A percentile compares a stretch with the other conserved stretches of the same genome.
Evolutionary conservation across 2,329 filamentous ascomycete species (phyloP).

Genomic region (Aspergillus transmontanensis): DNA sequence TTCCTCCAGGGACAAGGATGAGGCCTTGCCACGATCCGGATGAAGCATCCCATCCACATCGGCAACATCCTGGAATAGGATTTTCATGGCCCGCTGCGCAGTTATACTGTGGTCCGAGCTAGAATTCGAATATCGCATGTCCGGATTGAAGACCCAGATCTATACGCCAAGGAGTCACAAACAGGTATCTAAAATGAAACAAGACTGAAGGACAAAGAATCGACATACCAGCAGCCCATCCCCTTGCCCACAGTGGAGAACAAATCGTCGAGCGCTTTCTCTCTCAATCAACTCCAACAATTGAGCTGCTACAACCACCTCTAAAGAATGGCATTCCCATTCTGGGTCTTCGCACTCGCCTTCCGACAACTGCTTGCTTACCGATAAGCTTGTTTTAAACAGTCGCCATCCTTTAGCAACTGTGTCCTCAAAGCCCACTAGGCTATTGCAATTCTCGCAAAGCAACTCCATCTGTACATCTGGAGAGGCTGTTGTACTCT

Average conservation of each 20-base stretch:
- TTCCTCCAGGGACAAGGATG: constrained; percentile 52
- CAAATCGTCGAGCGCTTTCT: constrained; percentile 58
- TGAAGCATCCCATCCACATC: constrained; percentile 40
- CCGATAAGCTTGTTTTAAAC: constrained; percentile 51
- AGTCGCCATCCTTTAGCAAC: constrained; percentile 50
- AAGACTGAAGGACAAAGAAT: neutral
- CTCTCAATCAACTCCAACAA: constrained; percentile 59
- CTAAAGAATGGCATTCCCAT: constrained; percentile 37
- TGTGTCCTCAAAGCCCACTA: constrained; percentile 44
- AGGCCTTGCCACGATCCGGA: constrained; percentile 38
- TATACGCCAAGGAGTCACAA: constrained; percentile 23
- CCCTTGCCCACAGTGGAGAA: constrained; percentile 45
- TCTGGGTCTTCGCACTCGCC: constrained; percentile 31
- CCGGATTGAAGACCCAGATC: constrained; percentile 64
- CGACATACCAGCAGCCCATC: constrained; percentile 41
- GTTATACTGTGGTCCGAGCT: constrained; percentile 32
- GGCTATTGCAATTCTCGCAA: constrained; percentile 34
- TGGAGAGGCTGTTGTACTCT: constrained; percentile 34
- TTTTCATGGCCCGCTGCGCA: constrained; percentile 56
- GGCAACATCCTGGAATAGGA: constrained; percentile 52
- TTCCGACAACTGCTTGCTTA: constrained; percentile 22
- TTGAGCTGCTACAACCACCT: constrained; percentile 54
- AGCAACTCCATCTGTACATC: constrained; percentile 35
- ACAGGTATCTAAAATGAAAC: neutral
- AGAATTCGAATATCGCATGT: constrained; percentile 59